These are phyloP conservation scores for Aspergillus udagawae DNA, from an alignment of 2,329 filamentous ascomycete species.

Conservation along the genomic window DNA sequence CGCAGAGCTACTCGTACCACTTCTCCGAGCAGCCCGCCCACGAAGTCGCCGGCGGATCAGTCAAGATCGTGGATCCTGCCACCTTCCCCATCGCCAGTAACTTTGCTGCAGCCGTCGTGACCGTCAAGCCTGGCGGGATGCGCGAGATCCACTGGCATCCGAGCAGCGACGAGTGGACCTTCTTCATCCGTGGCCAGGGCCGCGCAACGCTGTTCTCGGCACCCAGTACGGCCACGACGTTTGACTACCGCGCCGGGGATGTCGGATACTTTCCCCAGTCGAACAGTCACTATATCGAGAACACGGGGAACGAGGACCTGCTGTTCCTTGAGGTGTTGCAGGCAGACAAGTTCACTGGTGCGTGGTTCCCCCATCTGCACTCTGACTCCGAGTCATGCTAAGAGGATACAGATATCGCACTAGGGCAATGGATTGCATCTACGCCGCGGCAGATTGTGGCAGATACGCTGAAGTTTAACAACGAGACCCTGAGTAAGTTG, in stretches of 20 bases:
- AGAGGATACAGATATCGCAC: slow-evolving; percentile 39
- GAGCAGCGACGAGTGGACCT: slow-evolving; percentile 75
- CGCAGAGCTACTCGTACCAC: slow-evolving; percentile 63
- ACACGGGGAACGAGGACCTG: slow-evolving; percentile 67
- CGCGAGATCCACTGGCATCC: slow-evolving; percentile 84
- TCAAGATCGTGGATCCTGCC: slow-evolving; percentile 70
- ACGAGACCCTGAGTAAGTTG: slow-evolving; percentile 36
- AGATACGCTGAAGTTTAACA: slow-evolving; percentile 50
- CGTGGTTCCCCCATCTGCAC: not conserved
- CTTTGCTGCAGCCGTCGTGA: slow-evolving; percentile 67
- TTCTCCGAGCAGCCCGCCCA: slow-evolving; percentile 67
- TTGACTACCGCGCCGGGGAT: slow-evolving; percentile 71
- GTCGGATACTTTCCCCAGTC: slow-evolving; percentile 73
- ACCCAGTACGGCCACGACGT: slow-evolving; percentile 66
- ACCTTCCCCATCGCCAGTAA: slow-evolving; percentile 73
- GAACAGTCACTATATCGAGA: slow-evolving; percentile 80
- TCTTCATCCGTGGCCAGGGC: slow-evolving; percentile 68
- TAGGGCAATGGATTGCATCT: slow-evolving; percentile 47
- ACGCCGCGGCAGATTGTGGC: slow-evolving; percentile 57
- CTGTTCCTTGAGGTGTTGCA: slow-evolving; percentile 74
- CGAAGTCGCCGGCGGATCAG: slow-evolving; percentile 63
- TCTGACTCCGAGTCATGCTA: not conserved
- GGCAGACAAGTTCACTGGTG: slow-evolving; percentile 58
- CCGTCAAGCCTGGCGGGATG: slow-evolving; percentile 67
- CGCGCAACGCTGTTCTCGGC: slow-evolving; percentile 71